Percentiles rank a stretch among this genome's conserved stretches.
Evolutionary conservation across 2,329 filamentous ascomycete species (phyloP).

Genomic region (Chaetomium sp.): DNA sequence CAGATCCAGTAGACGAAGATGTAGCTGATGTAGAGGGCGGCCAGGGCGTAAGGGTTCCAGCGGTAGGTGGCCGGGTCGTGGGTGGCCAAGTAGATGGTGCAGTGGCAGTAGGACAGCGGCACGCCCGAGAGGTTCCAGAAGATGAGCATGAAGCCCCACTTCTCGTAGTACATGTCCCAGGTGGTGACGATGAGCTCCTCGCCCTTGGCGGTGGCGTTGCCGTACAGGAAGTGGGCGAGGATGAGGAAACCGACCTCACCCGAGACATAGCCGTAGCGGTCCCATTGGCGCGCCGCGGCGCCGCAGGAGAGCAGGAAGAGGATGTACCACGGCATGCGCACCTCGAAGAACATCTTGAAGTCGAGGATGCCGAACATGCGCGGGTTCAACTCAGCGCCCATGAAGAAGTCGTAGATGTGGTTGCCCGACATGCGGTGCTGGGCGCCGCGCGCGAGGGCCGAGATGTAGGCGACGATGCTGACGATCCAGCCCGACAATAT

Average conservation of each 20-base stretch:
- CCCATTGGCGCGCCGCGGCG: slow-evolving; percentile 66
- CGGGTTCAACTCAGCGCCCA: slow-evolving; percentile 82
- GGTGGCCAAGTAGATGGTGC: slow-evolving; percentile 72
- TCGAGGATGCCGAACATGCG: slow-evolving; percentile 78
- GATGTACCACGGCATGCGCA: slow-evolving; percentile 81
- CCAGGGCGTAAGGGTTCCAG: slow-evolving; percentile 59
- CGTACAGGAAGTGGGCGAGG: slow-evolving; percentile 76
- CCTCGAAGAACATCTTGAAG: slow-evolving; percentile 91
- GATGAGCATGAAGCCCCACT: slow-evolving; percentile 84
- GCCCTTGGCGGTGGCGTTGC: slow-evolving; percentile 75
- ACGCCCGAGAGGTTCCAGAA: slow-evolving; percentile 86
- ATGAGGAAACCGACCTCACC: slow-evolving; percentile 67
- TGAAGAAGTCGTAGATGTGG: slow-evolving; percentile 81
- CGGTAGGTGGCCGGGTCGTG: slow-evolving; percentile 63
- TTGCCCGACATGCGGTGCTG: slow-evolving; percentile 89
- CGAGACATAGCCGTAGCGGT: slow-evolving; percentile 70
- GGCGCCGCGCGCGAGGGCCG: slow-evolving; percentile 70
- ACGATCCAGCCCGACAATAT: slow-evolving; percentile 86
- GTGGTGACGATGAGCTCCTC: slow-evolving; percentile 76
- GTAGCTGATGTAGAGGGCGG: slow-evolving; percentile 55
- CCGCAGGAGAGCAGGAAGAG: slow-evolving; percentile 64
- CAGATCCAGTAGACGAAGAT: slow-evolving; percentile 76
- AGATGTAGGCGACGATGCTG: slow-evolving; percentile 77
- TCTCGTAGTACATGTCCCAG: slow-evolving; percentile 88
- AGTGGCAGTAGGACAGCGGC: slow-evolving; percentile 76